Evolutionary conservation across 176 grass and related monocot species (phyloP).

Genomic region (Luzula sylvatica): DNA sequence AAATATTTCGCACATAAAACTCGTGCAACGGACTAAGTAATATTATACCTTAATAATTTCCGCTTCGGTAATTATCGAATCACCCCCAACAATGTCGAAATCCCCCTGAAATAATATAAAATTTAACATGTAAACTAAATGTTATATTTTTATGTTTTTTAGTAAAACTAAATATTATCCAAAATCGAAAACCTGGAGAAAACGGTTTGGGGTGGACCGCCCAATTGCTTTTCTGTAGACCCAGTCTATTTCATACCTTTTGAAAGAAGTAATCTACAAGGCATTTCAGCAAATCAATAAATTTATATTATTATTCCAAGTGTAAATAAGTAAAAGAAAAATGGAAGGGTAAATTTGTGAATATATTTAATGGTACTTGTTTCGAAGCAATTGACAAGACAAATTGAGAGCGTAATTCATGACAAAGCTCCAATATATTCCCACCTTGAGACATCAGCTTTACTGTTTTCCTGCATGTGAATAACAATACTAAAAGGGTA

Average conservation of each 20-base stretch:
- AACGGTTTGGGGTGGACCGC: slow-evolving; percentile 62
- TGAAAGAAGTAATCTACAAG: slow-evolving; percentile 65
- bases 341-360: too few relatives aligned
- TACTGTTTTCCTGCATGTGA: slow-evolving; percentile 59
- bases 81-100: slow-evolving; percentile 94
- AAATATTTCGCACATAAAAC: not conserved
- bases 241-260: slow-evolving; percentile 83
- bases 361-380: slow-evolving; percentile 35
- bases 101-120: slow-evolving; percentile 51
- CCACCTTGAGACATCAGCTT: slow-evolving; percentile 91
- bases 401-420: slow-evolving; percentile 79
- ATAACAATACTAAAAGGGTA: slow-evolving; percentile 10
- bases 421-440: slow-evolving; percentile 89
- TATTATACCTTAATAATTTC: slow-evolving; percentile 71
- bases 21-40: slow-evolving; percentile 13
- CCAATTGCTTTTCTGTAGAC: slow-evolving; percentile 88
- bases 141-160: slow-evolving; percentile 11
- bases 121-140: slow-evolving; percentile 11
- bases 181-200: slow-evolving; percentile 62
- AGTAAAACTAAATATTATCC: not conserved
- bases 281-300: slow-evolving; percentile 1
- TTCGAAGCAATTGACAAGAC: slow-evolving; percentile 58
- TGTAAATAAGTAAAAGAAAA: too few relatives aligned
- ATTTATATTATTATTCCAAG: not conserved
- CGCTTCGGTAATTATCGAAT: slow-evolving; percentile 62